Percentiles rank a stretch among this genome's conserved stretches.
Conservation (phyloP, 1,139 yeast genomes). For the Debaryomyces nepalensis region DNA sequence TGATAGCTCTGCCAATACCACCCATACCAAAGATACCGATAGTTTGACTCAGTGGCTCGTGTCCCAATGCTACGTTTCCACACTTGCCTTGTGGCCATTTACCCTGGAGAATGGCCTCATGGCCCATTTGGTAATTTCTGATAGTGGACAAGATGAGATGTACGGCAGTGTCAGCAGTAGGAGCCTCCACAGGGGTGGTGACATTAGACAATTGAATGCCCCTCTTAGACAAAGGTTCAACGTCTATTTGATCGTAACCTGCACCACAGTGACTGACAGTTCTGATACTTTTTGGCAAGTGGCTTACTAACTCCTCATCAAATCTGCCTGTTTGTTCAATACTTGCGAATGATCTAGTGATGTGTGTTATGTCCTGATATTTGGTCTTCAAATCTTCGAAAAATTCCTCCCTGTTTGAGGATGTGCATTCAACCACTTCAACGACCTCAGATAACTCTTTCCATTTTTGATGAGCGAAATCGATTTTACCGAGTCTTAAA, state of each 20-base stretch:
- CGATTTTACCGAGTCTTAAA: slow-evolving; percentile 59
- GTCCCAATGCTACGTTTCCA: slow-evolving; percentile 35
- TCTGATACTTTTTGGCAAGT: slow-evolving; percentile 64
- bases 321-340: slow-evolving; percentile 66
- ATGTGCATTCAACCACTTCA: slow-evolving; percentile 53
- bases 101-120: slow-evolving; percentile 55
- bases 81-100: slow-evolving; percentile 52
- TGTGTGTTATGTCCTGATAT: slow-evolving; percentile 50
- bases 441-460: slow-evolving; percentile 48
- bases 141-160: slow-evolving; percentile 67
- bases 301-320: slow-evolving; percentile 66
- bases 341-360: slow-evolving; percentile 58
- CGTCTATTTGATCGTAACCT: slow-evolving; percentile 87
- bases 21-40: slow-evolving; percentile 80
- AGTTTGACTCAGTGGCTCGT: slow-evolving; percentile 61
- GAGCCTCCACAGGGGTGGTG: slow-evolving; percentile 72
- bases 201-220: slow-evolving; percentile 74
- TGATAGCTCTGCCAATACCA: slow-evolving; percentile 73
- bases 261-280: slow-evolving; percentile 86
- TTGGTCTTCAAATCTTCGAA: slow-evolving; percentile 53
- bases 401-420: slow-evolving; percentile 53
- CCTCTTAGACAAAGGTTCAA: slow-evolving; percentile 49
- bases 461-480: slow-evolving; percentile 64
- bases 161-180: slow-evolving; percentile 84
- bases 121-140: slow-evolving; percentile 60